Percentiles rank a stretch among this genome's conserved stretches.
phyloP scores from a whole-genome alignment of 345 rosid species.

The Aquilaria malaccensis region DNA sequence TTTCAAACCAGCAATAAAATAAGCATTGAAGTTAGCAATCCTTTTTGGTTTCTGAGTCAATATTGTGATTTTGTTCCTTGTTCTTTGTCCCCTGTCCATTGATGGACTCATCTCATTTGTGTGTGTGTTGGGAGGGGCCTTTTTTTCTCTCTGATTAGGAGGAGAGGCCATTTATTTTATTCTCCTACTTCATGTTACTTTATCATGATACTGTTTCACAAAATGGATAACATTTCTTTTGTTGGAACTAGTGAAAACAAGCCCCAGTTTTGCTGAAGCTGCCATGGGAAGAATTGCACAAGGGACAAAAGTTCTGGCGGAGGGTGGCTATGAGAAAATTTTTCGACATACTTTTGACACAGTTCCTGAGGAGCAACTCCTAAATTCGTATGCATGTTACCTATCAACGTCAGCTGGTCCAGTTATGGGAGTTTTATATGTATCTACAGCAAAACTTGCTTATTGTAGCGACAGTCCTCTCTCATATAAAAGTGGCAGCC shows the following conservation, averaged over 20 bases:
- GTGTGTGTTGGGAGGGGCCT: too few relatives aligned
- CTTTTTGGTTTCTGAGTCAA: too few relatives aligned
- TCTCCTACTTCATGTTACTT: too few relatives aligned
- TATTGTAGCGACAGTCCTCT: conserved; percentile 73
- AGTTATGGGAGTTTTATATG: conserved; percentile 68
- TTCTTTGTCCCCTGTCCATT: too few relatives aligned
- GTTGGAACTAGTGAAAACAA: conserved; percentile 51
- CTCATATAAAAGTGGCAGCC: conserved; percentile 49
- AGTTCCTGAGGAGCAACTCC: conserved; percentile 57
- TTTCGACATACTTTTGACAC: conserved; percentile 74
- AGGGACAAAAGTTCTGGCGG: conserved; percentile 69
- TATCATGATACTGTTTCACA: too few relatives aligned
- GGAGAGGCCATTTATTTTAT: too few relatives aligned
- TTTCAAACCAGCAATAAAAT: too few relatives aligned
- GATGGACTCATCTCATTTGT: too few relatives aligned
- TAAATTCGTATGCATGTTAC: conserved; percentile 65
- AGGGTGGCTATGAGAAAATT: conserved; percentile 76
- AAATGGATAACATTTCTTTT: background rate
- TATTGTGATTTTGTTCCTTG: too few relatives aligned
- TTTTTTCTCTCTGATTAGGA: too few relatives aligned
- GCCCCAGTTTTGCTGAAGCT: conserved; percentile 78
- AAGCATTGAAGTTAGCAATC: too few relatives aligned
- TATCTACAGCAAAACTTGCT: conserved; percentile 63
- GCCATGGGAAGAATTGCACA: conserved; percentile 85
- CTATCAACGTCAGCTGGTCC: conserved; percentile 84